These are phyloP conservation scores for Passalora sequoiae DNA, from an alignment of 2,329 filamentous ascomycete genomes.

Conservation along the genomic window DNA sequence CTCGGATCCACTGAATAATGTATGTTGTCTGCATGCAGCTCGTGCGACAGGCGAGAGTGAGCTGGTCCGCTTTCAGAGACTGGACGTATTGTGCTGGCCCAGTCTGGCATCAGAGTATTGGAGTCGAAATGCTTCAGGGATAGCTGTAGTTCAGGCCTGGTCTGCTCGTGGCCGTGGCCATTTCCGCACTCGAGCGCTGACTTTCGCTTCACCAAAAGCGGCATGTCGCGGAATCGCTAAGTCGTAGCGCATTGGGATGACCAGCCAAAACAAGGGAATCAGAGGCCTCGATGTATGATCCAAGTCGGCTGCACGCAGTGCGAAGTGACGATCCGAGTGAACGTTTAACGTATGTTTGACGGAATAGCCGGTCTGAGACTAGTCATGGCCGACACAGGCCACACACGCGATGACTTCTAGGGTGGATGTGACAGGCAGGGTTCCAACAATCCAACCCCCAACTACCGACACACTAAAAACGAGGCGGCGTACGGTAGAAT, in stretches of 20 bases:
- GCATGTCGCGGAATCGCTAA: slow-evolving; percentile 27
- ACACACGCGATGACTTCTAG: too few relatives aligned
- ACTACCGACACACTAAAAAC: too few relatives aligned
- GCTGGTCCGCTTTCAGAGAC: slow-evolving; percentile 11
- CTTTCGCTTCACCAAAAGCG: slow-evolving; percentile 36
- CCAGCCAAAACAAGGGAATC: too few relatives aligned
- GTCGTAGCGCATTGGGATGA: slow-evolving; percentile 17
- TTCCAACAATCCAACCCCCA: too few relatives aligned
- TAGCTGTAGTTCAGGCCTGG: background rate
- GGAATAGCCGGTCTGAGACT: too few relatives aligned
- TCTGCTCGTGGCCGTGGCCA: background rate
- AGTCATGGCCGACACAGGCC: too few relatives aligned
- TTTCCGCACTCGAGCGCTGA: slow-evolving; percentile 39
- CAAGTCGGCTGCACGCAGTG: too few relatives aligned
- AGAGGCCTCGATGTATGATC: too few relatives aligned
- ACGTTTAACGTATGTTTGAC: too few relatives aligned
- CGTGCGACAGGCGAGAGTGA: slow-evolving; percentile 24
- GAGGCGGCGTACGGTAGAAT: too few relatives aligned
- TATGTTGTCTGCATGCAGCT: slow-evolving; percentile 25
- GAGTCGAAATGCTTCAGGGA: slow-evolving; percentile 8
- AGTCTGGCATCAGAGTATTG: background rate
- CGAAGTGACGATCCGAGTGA: too few relatives aligned
- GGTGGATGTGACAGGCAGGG: too few relatives aligned
- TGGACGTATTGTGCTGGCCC: slow-evolving; percentile 3
- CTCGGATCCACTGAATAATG: slow-evolving; percentile 16